Percentiles rank a stretch among this genome's conserved stretches.
phyloP scores from a whole-genome alignment of 1,284 basidiomycete species.

The Boletus sp. region DNA sequence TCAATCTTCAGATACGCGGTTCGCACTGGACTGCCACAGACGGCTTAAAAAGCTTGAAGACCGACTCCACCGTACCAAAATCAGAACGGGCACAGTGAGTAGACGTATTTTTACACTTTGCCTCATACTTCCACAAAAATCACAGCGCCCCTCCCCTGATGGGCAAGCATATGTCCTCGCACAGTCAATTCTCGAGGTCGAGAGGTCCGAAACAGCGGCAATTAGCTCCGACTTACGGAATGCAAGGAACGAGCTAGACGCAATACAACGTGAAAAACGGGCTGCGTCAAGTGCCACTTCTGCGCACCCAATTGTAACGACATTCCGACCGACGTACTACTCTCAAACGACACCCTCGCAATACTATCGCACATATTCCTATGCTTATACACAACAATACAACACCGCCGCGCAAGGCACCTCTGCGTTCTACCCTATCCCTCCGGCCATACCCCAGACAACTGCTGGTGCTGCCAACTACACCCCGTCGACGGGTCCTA shows the following conservation, averaged over 20 bases:
- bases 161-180: slow-evolving; percentile 62
- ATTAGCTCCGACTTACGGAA: slow-evolving; percentile 59
- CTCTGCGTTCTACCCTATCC: slow-evolving; percentile 27
- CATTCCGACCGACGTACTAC: slow-evolving; percentile 37
- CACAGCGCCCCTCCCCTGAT: slow-evolving; percentile 56
- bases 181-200: slow-evolving; percentile 61
- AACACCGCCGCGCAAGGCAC: slow-evolving; percentile 34
- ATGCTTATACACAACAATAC: slow-evolving; percentile 54
- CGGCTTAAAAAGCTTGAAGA: slow-evolving; percentile 54
- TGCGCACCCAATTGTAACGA: slow-evolving; percentile 30
- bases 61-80: slow-evolving; percentile 54
- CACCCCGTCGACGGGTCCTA: slow-evolving; percentile 45
- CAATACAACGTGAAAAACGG: slow-evolving; percentile 63
- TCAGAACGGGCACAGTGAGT: slow-evolving; percentile 56
- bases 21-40: slow-evolving; percentile 63
- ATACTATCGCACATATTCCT: slow-evolving; percentile 57
- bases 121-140: slow-evolving; percentile 14
- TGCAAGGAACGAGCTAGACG: slow-evolving; percentile 63
- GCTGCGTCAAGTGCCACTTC: slow-evolving; percentile 27
- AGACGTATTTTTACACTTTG: slow-evolving; percentile 1
- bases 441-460: slow-evolving; percentile 32
- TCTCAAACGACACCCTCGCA: slow-evolving; percentile 43
- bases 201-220: slow-evolving; percentile 56
- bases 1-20: slow-evolving; percentile 52
- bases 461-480: slow-evolving; percentile 34